Conservation (phyloP, 2,329 filamentous ascomycete species). For the Penicillium psychrosexuale region DNA sequence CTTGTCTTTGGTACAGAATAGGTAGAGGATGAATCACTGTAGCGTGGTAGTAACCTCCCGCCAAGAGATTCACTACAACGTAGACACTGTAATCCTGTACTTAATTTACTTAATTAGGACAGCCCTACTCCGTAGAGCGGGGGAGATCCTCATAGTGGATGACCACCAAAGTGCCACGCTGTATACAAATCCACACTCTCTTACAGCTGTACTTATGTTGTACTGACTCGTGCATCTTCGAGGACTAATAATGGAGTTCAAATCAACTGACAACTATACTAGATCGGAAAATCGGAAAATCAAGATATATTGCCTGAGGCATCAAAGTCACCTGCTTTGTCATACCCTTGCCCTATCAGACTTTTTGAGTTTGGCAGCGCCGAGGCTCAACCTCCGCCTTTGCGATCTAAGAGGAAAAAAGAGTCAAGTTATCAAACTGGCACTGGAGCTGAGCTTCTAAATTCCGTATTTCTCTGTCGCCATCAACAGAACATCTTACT, state of each 20-base stretch:
- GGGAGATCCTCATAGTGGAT: conserved; percentile 12
- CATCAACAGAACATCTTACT: not conserved
- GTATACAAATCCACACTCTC: not conserved
- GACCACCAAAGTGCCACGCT: not conserved
- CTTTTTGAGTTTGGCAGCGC: conserved; percentile 11
- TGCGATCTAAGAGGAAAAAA: conserved; percentile 3
- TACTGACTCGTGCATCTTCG: not conserved
- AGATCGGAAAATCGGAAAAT: not conserved
- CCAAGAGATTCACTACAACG: not conserved
- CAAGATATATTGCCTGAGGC: conserved; percentile 1
- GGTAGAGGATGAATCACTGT: not conserved
- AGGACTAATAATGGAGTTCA: not conserved
- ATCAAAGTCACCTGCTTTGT: conserved; percentile 4
- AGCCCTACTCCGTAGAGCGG: conserved; percentile 10
- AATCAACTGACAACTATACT: not conserved
- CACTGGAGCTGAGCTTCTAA: not conserved
- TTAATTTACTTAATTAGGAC: not conserved
- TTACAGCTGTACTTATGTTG: not conserved
- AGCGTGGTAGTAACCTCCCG: not conserved
- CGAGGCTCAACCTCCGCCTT: conserved; percentile 21
- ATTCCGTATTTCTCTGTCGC: not conserved
- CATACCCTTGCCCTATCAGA: conserved; percentile 17
- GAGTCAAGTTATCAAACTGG: conserved; percentile 2
- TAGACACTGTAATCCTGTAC: no score
- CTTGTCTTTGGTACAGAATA: conserved; percentile 1